Evolutionary conservation across 805 yeast species (phyloP), one percentile per base, ranked within the genome.

Genomic region (Saturnispora quitensis): DNA sequence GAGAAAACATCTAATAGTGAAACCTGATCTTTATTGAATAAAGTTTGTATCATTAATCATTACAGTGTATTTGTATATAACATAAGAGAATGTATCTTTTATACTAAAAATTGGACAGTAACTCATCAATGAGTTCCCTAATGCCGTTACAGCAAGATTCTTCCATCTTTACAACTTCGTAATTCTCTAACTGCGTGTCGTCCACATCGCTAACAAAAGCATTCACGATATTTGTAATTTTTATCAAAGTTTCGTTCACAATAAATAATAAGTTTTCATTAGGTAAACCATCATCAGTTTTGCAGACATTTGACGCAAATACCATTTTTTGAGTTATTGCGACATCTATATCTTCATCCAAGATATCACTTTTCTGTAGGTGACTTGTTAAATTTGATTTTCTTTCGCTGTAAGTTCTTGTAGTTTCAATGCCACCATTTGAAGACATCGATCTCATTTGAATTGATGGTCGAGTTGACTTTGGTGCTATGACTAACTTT

Each of bases 101-200:
- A 40, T 25, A 17, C 25, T 40, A 40, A 40, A 40, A 40, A 40
- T 40, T 22, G 24, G 43, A 24, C 24, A 49, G 25, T 12, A 49
- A 17, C 12, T 34, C 28, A 40, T 49, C 51, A 42, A 49, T 49
- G 17, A 49, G 18, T 25, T 28, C 33, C 18, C 51, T 43, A 5
- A 64, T 57, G n/a, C 51, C 42, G 25, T 49, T 47, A 40, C 66
- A 62, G 10, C 60, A 57, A 22, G 42, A 15, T n/a, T 54, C 52
- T 34, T 56, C 53, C 17, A 51, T 25, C 36, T 48, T 51, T 20
- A 40, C 45, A 3, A 33, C 15, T 10, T 58, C 56, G 3, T 46
- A 44, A 17, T 43, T 46, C 7, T 51, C 43, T n/a, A 38, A 15
- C 17, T 47, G 18, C 5, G 40, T 34, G 17, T 43, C 44, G 27